Conservation (phyloP, 2,329 filamentous ascomycete genomes). For the Trichoderma pleuroti region DNA sequence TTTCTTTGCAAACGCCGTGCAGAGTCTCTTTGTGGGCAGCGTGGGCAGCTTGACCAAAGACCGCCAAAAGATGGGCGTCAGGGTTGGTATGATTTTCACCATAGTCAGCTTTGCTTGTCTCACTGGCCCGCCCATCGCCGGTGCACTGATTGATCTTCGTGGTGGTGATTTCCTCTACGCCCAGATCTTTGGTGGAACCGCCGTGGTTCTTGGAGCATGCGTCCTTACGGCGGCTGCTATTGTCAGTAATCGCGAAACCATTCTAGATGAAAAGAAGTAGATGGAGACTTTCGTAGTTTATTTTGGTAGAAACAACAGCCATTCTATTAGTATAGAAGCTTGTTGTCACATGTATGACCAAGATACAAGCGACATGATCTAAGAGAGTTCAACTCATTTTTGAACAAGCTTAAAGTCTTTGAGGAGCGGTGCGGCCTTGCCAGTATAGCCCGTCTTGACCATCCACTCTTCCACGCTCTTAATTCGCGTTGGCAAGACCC, state of each 20-base stretch:
- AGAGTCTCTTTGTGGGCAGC: not conserved
- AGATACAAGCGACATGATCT: too few relatives aligned
- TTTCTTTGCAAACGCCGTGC: not conserved
- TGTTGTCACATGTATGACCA: too few relatives aligned
- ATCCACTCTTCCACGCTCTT: not conserved
- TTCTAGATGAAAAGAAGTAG: not conserved
- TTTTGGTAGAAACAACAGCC: not conserved
- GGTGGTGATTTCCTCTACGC: not conserved
- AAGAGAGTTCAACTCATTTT: not conserved
- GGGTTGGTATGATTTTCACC: not conserved
- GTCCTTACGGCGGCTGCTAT: not conserved
- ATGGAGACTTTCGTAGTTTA: too few relatives aligned
- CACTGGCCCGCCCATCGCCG: not conserved
- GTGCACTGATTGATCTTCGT: not conserved
- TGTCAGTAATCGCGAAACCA: not conserved
- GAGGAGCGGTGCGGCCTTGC: not conserved
- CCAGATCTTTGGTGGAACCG: not conserved
- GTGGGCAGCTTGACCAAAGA: not conserved
- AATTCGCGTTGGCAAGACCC: not conserved
- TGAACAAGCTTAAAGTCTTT: not conserved
- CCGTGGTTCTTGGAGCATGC: not conserved
- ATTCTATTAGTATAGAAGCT: not conserved
- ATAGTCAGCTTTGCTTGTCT: not conserved
- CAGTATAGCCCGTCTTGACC: not conserved
- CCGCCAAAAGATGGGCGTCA: not conserved